Evolutionary conservation across 2,329 filamentous ascomycete genomes (phyloP).

Genomic region (Thyridium curvatum): DNA sequence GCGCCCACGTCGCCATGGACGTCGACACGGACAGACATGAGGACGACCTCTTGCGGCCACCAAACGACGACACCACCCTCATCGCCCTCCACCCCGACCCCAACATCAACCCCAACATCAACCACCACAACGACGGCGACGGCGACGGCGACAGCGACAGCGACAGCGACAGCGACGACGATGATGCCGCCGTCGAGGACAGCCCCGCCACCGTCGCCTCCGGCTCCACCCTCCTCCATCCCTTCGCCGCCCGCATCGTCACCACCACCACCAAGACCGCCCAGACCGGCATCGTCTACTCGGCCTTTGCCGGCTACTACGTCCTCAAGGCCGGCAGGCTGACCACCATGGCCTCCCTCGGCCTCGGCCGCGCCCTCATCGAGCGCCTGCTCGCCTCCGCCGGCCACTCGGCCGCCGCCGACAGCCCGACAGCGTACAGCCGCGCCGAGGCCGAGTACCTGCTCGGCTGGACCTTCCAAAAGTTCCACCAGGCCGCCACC

Average conservation of each 20-base stretch:
- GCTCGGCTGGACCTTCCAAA: slow-evolving; percentile 27
- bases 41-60: no score
- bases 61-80: no score
- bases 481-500: slow-evolving; percentile 9
- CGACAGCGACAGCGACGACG: neutral
- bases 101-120: neutral
- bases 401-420: slow-evolving; percentile 35
- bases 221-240: slow-evolving; percentile 38
- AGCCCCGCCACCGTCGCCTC: neutral
- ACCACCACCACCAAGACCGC: slow-evolving; percentile 56
- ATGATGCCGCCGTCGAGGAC: neutral
- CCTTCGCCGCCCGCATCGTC: slow-evolving; percentile 50
- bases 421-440: neutral
- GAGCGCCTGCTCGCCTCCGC: slow-evolving; percentile 48
- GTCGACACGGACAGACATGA: no score
- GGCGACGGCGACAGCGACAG: neutral
- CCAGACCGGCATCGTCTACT: slow-evolving; percentile 47
- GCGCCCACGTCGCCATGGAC: no score
- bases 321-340: slow-evolving; percentile 47
- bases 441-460: slow-evolving; percentile 36
- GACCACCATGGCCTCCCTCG: slow-evolving; percentile 51
- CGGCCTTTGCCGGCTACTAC: slow-evolving; percentile 44
- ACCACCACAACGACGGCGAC: neutral
- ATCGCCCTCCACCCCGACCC: neutral
- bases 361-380: slow-evolving; percentile 47